phyloP scores from a whole-genome alignment of 805 yeast species.

The Nadsonia fulvescens region DNA sequence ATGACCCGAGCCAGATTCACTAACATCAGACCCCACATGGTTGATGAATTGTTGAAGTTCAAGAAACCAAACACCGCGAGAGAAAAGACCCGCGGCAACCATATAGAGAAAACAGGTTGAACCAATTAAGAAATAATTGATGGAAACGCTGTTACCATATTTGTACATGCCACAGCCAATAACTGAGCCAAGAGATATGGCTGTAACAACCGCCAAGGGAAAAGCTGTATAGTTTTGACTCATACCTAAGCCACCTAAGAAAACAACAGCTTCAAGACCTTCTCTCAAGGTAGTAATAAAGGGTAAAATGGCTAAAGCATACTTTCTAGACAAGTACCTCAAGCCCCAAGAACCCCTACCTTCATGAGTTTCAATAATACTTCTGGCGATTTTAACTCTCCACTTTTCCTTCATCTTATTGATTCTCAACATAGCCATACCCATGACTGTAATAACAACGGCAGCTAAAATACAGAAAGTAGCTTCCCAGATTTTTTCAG shows the following conservation, averaged over 20 bases:
- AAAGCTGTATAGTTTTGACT: conserved; percentile 48
- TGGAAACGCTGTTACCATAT: conserved; percentile 62
- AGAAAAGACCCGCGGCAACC: conserved; percentile 73
- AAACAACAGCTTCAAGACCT: conserved; percentile 82
- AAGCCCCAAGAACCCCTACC: conserved; percentile 10
- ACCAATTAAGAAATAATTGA: conserved; percentile 53
- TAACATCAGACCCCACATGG: conserved; percentile 67
- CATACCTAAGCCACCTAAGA: conserved; percentile 75
- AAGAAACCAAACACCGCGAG: conserved; percentile 80
- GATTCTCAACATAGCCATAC: conserved; percentile 60
- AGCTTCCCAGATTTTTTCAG: conserved; percentile 87
- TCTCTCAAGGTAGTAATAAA: conserved; percentile 76
- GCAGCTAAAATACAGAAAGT: conserved; percentile 62
- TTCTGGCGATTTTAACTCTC: conserved; percentile 38
- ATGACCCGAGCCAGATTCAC: conserved; percentile 83
- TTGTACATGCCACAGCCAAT: conserved; percentile 54
- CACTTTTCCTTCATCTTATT: conserved; percentile 74
- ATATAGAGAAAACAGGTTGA: conserved; percentile 69
- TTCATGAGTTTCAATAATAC: conserved; percentile 17
- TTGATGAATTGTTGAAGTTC: conserved; percentile 64
- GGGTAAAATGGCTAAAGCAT: conserved; percentile 62
- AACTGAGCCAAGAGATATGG: conserved; percentile 36
- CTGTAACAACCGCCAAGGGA: conserved; percentile 44
- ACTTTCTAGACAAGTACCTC: conserved; percentile 22
- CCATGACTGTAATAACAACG: conserved; percentile 70